A percentile compares a stretch with the other conserved stretches of the same genome.
These are phyloP conservation scores for Glonium stellatum DNA, from an alignment of 495 filamentous ascomycete species.

Conservation along the genomic window DNA sequence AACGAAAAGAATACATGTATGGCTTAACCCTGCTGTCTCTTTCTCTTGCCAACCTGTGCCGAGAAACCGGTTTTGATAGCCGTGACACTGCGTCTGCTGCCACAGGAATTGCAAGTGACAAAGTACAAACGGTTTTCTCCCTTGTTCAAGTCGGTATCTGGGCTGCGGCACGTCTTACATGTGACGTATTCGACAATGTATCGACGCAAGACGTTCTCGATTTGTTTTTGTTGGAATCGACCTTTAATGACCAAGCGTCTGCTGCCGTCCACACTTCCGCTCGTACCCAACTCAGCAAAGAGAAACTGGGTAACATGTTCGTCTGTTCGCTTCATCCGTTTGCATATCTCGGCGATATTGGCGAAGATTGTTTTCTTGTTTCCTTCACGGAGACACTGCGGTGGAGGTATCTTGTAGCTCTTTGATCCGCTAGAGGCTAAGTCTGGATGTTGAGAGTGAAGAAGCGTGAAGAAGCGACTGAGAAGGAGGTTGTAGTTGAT, in stretches of 20 bases:
- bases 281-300: slow-evolving; percentile 96
- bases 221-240: slow-evolving; percentile 96
- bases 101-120: slow-evolving; percentile 81
- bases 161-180: slow-evolving; percentile 92
- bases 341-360: slow-evolving; percentile 89
- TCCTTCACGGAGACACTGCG: slow-evolving; percentile 98
- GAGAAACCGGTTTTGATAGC: slow-evolving; percentile 99
- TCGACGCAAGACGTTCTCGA: slow-evolving; percentile 87
- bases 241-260: slow-evolving; percentile 96
- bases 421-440: slow-evolving; percentile 77
- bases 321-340: slow-evolving; percentile 92
- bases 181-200: slow-evolving; percentile 99
- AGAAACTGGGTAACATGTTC: slow-evolving; percentile 96
- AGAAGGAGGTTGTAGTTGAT: slow-evolving; percentile 82
- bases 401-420: slow-evolving; percentile 97
- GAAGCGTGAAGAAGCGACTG: slow-evolving; percentile 81
- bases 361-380: slow-evolving; percentile 99
- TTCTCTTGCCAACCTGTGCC: slow-evolving; percentile 93
- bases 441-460: slow-evolving; percentile 91
- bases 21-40: slow-evolving; percentile 51
- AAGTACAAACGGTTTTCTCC: slow-evolving; percentile 94
- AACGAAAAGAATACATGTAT: not conserved
- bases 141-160: slow-evolving; percentile 94
- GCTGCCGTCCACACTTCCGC: slow-evolving; percentile 85
- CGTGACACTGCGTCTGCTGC: slow-evolving; percentile 81